These are phyloP conservation scores for Coniferiporia sulphurascens DNA, from an alignment of 1,284 basidiomycete species.

Conservation along the genomic window DNA sequence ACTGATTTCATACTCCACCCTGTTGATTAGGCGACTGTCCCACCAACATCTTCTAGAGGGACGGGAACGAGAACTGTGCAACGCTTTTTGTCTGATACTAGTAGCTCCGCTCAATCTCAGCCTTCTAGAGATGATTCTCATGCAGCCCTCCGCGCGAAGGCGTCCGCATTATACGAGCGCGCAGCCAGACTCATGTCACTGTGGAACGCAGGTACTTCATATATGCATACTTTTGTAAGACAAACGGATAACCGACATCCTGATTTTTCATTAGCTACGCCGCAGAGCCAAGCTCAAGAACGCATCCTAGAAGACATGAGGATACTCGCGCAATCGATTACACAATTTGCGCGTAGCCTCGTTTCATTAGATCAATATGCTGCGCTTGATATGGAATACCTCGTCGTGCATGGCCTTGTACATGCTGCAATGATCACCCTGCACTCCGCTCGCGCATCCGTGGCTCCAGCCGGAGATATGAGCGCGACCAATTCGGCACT, in stretches of 20 bases:
- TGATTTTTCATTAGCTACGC: neutral
- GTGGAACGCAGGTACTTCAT: neutral
- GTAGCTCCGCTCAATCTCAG: too few species aligned
- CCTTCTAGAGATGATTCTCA: neutral
- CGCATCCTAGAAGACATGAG: neutral
- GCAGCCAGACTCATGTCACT: neutral
- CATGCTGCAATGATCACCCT: conserved; percentile 33
- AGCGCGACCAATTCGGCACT: conserved; percentile 24
- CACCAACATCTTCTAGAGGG: neutral
- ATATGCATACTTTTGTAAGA: neutral
- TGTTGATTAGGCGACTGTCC: neutral
- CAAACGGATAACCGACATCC: neutral
- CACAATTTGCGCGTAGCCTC: conserved; percentile 28
- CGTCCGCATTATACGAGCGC: conserved; percentile 14
- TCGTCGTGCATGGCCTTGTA: conserved; percentile 30
- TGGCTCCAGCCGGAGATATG: conserved; percentile 22
- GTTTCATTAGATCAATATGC: conserved; percentile 20
- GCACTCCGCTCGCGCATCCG: conserved; percentile 28
- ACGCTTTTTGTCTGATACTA: neutral
- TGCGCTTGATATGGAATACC: conserved; percentile 19
- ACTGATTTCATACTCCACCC: neutral
- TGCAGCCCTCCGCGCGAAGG: conserved; percentile 9
- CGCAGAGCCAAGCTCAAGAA: neutral
- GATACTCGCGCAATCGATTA: conserved; percentile 24
- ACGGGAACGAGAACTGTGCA: neutral